phyloP scores from a whole-genome alignment of 1,284 basidiomycete genomes.

The Tilletiopsis washingtonensis region DNA sequence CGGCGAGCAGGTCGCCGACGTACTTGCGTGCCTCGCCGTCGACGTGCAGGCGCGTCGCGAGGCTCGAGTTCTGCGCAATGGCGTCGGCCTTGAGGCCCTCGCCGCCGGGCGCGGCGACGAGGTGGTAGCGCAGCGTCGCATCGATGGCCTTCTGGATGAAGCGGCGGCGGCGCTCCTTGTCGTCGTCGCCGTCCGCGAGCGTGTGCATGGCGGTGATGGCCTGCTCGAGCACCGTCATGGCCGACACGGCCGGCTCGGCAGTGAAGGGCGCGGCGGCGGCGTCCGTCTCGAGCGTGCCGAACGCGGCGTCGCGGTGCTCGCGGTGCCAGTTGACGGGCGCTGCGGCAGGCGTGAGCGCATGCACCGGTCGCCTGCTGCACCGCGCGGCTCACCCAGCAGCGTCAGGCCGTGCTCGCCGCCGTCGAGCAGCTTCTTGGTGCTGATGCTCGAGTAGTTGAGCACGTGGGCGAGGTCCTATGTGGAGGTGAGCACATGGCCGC shows the following conservation, averaged over 20 bases:
- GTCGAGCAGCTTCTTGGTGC: conserved; percentile 28
- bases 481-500: too few species aligned
- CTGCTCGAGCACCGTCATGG: neutral
- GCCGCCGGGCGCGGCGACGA: conserved; percentile 51
- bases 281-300: conserved; percentile 11
- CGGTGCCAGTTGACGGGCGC: conserved; percentile 36
- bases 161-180: conserved; percentile 55
- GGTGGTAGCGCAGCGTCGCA: conserved; percentile 60
- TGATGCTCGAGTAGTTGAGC: conserved; percentile 31
- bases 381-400: conserved; percentile 12
- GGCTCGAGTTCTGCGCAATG: conserved; percentile 58
- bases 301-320: conserved; percentile 11
- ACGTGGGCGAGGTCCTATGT: conserved; percentile 28
- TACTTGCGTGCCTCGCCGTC: conserved; percentile 38
- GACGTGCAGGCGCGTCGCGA: conserved; percentile 54
- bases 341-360: neutral
- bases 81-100: conserved; percentile 46
- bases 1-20: conserved; percentile 46
- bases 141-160: conserved; percentile 54
- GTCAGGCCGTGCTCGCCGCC: conserved; percentile 18
- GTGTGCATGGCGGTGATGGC: conserved; percentile 1
- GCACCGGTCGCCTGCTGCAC: neutral
- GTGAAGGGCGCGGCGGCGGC: conserved; percentile 5
- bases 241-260: conserved; percentile 11
- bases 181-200: conserved; percentile 45